Base-by-base conservation (phyloP, 305 asterid species). In the Ilex paraguariensis region DNA sequence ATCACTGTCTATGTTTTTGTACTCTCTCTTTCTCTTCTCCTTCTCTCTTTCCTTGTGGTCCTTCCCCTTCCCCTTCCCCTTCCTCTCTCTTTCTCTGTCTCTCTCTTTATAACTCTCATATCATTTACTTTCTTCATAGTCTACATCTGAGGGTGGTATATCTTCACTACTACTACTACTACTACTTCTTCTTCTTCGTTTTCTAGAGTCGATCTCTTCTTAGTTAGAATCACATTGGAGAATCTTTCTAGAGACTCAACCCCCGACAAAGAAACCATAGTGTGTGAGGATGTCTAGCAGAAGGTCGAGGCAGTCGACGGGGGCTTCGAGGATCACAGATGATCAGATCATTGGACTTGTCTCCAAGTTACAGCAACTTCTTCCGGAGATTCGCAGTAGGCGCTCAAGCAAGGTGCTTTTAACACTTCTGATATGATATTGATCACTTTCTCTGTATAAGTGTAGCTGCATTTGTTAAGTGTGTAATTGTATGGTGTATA, bases 321-420 rank as follows among this genome's bases (percentile, higher is more conserved):
- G 76, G 13, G 51, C 80, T n/a, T 64, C 93, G 0, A 77, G 98
- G 65, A 91, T 91, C 54, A 60, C 83, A 0, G 98, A 91, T 49
- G 98, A 88, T 63, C 95, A 91, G 67, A 91, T 91, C 59, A 83
- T 88, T 42, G 91, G 86, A 33, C 96, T 91, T 33, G 82, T 91
- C 40, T 82, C 98, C 69, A 86, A 86, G 75, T 76, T 91, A 40
- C 98, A 88, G 61, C 98, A 86, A 53, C 93, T 86, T 69, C 85
- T 91, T 10, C 98, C 98, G 0, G 98, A 91, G 73, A 83, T 91
- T 69, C 91, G 90, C 67, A 70, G 32, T 69, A 68, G 95, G 46
- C 91, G 98, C 67, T 71, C 94, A 13, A 71, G 39, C 79, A 91
- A 91, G 95, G 97, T 88, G 67, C 15, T 0, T 17, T 36, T 2